Percentiles rank a stretch among this genome's conserved stretches.
Evolutionary conservation across 2,329 filamentous ascomycete genomes (phyloP).

Genomic region (Fusarium ramigenum): DNA sequence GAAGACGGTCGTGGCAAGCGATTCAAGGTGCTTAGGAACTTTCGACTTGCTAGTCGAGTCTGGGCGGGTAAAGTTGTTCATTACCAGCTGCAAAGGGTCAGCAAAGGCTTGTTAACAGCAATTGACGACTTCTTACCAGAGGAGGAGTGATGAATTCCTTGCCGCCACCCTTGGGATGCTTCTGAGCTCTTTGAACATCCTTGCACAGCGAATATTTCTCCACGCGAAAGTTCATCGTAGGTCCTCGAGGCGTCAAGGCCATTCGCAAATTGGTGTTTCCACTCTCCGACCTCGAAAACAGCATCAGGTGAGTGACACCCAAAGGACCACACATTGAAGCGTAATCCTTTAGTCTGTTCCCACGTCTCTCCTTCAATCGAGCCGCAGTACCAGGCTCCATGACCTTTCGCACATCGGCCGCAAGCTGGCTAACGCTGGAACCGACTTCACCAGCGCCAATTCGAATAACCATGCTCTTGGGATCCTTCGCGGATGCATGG

Average conservation of each 20-base stretch:
- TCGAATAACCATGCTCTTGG: slow-evolving; percentile 98
- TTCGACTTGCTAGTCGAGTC: slow-evolving; percentile 68
- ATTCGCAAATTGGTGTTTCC: slow-evolving; percentile 95
- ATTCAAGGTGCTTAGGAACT: slow-evolving; percentile 94
- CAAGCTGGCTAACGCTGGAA: slow-evolving; percentile 88
- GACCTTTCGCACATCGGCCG: slow-evolving; percentile 88
- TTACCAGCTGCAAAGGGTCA: slow-evolving; percentile 73
- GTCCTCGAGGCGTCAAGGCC: slow-evolving; percentile 86
- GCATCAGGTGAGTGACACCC: slow-evolving; percentile 89
- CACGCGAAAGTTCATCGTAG: slow-evolving; percentile 92
- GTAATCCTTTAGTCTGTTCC: slow-evolving; percentile 90
- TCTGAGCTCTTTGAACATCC: slow-evolving; percentile 85
- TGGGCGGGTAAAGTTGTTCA: slow-evolving; percentile 93
- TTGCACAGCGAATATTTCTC: slow-evolving; percentile 95
- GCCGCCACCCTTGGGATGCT: slow-evolving; percentile 81
- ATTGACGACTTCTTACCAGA: slow-evolving; percentile 62
- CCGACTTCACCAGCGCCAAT: slow-evolving; percentile 95
- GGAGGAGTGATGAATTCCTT: slow-evolving; percentile 89
- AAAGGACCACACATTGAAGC: slow-evolving; percentile 94
- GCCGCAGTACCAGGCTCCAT: slow-evolving; percentile 97
- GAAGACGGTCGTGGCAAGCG: slow-evolving; percentile 91
- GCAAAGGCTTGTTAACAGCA: background rate
- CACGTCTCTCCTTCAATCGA: slow-evolving; percentile 86
- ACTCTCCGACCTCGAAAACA: slow-evolving; percentile 88
- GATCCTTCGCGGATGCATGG: slow-evolving; percentile 72